Evolutionary conservation across 129 eudicot genomes (phyloP).

Genomic region (sunflower (Helianthus annuus)): DNA sequence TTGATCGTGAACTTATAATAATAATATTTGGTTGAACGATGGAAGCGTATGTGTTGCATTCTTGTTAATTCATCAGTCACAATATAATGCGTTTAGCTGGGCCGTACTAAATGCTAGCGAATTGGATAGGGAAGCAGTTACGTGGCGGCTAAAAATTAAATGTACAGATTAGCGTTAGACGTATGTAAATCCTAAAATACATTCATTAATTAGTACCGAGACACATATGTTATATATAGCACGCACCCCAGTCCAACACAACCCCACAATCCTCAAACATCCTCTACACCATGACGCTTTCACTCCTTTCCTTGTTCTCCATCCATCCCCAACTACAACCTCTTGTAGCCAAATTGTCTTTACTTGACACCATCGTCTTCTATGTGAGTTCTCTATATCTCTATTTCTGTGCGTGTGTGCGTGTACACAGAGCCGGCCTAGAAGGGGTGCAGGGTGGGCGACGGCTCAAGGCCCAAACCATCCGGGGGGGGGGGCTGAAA

Average conservation of each 20-base stretch:
- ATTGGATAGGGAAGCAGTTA: background rate
- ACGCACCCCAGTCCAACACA: background rate
- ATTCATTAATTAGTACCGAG: no score
- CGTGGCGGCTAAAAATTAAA: background rate
- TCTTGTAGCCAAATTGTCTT: conserved; percentile 37
- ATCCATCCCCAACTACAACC: conserved; percentile 51
- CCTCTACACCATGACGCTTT: conserved; percentile 26
- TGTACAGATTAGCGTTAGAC: background rate
- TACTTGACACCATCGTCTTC: conserved; percentile 44
- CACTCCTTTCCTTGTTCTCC: conserved; percentile 29
- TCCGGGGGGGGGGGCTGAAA: no score
- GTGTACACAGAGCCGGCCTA: no score
- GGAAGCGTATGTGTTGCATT: no score
- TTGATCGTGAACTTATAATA: no score
- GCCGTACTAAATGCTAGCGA: background rate
- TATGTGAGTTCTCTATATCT: conserved; percentile 36
- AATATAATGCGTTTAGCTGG: background rate
- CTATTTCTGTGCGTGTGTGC: background rate
- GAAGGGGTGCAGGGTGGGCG: no score
- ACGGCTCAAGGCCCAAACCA: no score
- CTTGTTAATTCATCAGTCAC: no score
- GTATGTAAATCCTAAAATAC: background rate
- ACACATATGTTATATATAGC: background rate
- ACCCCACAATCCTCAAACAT: background rate
- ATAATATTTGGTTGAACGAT: no score